Evolutionary conservation across 768 basidiomycete species (phyloP), one percentile per base, ranked within the genome.

Genomic region (Chalciporus piperatus): DNA sequence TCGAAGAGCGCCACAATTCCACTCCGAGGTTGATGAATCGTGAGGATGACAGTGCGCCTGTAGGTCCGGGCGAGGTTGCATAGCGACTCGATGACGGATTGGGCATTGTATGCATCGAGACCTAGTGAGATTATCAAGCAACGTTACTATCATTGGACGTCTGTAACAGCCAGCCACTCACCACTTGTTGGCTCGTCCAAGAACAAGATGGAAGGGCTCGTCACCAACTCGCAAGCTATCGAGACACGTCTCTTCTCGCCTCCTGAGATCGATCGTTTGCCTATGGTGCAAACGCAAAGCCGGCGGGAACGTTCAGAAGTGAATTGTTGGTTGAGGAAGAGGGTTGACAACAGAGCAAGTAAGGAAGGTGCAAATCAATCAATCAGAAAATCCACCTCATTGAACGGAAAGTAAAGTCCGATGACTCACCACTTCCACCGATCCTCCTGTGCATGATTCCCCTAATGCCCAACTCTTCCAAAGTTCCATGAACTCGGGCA

Each of bases 1-100:
- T 99, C 96, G 59, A 99, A 98, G 12, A 99, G 74, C 0, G 92
- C 85, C 13, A 98, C 95, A 59, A 99, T 98, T 70, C 98, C 98
- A 67, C 92, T 94, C 45, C 96, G 85, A 13, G 96, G 97, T 68
- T 98, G 97, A 62, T 99, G 97, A 50, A 99, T 98, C 0, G 96
- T 98, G 73, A 98, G 97, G 51, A 98, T 78, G 45, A 98, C 92
- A 0, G 95, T 98, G 30, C 96, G 86, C 57, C 95, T 92, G 70
- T 93, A 98, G 59, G 87, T 82, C 25, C 83, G 75, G 4, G 95
- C 92, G 20, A 98, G 79, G 14, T 87, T 85, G 2, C 88, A 87
- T 20, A 99, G 78, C 32, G 87, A 84, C 38, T 95, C 93, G 32
- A 99, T 77, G 57, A 99, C 96, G 57, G 97, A 98, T 75, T 81